A percentile compares a stretch with the other conserved stretches of the same genome.
phyloP scores from a whole-genome alignment of 164 flowering plant species.

The Magnolia kwangsiensis region DNA sequence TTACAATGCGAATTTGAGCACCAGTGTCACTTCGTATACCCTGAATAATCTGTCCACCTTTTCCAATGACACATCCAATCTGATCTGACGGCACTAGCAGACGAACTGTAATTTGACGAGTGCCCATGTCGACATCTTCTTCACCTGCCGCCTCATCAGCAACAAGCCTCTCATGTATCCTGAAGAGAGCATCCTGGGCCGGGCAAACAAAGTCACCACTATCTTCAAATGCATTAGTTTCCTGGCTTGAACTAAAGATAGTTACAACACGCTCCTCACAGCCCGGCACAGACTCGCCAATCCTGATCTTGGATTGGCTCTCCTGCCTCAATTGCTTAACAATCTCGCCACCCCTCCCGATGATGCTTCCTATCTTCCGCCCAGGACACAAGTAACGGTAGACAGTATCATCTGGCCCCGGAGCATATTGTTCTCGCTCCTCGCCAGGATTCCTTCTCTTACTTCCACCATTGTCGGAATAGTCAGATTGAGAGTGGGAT shows the following conservation, averaged over 20 bases:
- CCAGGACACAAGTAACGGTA: conserved; percentile 85
- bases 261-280: conserved; percentile 91
- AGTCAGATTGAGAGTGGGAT: conserved; percentile 43
- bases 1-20: conserved; percentile 86
- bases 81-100: conserved; percentile 96
- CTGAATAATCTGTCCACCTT: conserved; percentile 93
- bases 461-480: conserved; percentile 37
- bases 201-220: conserved; percentile 45
- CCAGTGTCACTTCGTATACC: conserved; percentile 82
- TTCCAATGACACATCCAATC: conserved; percentile 93
- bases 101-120: conserved; percentile 57
- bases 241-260: conserved; percentile 69
- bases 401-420: conserved; percentile 80
- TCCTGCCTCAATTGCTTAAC: conserved; percentile 90
- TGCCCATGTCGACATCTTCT: conserved; percentile 54
- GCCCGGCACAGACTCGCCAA: conserved; percentile 80
- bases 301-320: conserved; percentile 83
- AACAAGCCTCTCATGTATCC: conserved; percentile 77
- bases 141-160: conserved; percentile 49
- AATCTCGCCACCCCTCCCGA: conserved; percentile 96
- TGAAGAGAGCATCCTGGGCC: conserved; percentile 90
- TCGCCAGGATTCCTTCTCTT: conserved; percentile 50
- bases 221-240: conserved; percentile 63
- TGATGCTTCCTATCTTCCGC: conserved; percentile 87
- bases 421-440: conserved; percentile 44